Conservation (phyloP, 2,329 filamentous ascomycete genomes). For the Thelonectria olida region DNA sequence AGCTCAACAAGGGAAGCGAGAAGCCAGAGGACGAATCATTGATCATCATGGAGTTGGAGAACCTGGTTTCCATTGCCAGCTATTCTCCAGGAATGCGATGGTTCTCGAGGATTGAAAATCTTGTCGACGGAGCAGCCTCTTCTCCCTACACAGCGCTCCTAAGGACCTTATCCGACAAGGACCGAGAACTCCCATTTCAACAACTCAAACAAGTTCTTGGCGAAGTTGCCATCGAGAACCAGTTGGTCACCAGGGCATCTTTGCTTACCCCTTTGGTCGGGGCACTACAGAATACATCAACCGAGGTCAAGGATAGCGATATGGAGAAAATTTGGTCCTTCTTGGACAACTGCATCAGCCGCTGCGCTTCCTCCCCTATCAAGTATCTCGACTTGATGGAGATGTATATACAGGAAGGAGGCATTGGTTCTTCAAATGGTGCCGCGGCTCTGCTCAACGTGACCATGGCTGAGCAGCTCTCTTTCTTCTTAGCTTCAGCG, state of each 20-base stretch:
- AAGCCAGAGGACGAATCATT: constrained; percentile 62
- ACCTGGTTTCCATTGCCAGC: constrained; percentile 81
- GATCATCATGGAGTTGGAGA: constrained; percentile 78
- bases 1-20: constrained; percentile 63
- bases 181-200: constrained; percentile 44
- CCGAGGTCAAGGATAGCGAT: constrained; percentile 26
- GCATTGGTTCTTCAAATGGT: constrained; percentile 35
- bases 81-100: constrained; percentile 87
- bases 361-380: constrained; percentile 79
- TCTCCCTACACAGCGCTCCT: constrained; percentile 80
- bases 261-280: constrained; percentile 59
- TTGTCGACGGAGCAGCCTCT: constrained; percentile 52
- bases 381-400: constrained; percentile 82
- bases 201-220: constrained; percentile 65
- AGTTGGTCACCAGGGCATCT: constrained; percentile 66
- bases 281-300: constrained; percentile 38
- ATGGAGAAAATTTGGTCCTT: constrained; percentile 70
- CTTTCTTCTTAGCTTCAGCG: constrained; percentile 68
- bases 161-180: constrained; percentile 50
- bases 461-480: constrained; percentile 80
- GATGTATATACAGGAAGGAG: constrained; percentile 47
- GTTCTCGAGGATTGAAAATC: constrained; percentile 78
- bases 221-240: constrained; percentile 70
- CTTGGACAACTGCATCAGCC: constrained; percentile 82
- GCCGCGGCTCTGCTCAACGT: constrained; percentile 70